Percentiles rank a stretch among this genome's conserved stretches.
Evolutionary conservation across 2,329 filamentous ascomycete genomes (phyloP).

Genomic region (Aspergillus aculeatinus): DNA sequence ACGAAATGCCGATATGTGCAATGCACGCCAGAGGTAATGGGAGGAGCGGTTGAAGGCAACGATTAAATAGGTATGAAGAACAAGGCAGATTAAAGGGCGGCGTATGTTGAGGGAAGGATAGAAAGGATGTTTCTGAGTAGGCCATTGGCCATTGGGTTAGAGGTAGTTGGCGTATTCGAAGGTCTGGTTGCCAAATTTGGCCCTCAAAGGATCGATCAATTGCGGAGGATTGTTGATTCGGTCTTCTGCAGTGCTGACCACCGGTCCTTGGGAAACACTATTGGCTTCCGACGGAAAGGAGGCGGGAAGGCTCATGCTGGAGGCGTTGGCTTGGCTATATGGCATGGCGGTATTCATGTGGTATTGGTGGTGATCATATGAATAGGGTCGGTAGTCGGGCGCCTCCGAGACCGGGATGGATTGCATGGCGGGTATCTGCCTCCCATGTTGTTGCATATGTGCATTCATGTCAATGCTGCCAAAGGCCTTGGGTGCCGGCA

Average conservation of each 20-base stretch:
- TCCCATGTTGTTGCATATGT: slow-evolving; percentile 27
- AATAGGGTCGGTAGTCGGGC: slow-evolving; percentile 35
- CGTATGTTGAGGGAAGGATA: not conserved
- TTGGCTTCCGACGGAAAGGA: slow-evolving; percentile 33
- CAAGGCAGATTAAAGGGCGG: slow-evolving; percentile 1
- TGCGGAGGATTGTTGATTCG: slow-evolving; percentile 25
- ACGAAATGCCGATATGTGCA: not conserved
- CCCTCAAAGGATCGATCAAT: slow-evolving; percentile 26
- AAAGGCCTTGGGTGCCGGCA: slow-evolving; percentile 29
- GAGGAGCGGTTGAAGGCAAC: not conserved
- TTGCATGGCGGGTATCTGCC: slow-evolving; percentile 31
- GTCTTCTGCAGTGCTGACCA: slow-evolving; percentile 22
- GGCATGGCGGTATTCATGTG: slow-evolving; percentile 30
- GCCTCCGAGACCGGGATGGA: slow-evolving; percentile 34
- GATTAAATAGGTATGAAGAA: slow-evolving; percentile 3
- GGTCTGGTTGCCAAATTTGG: slow-evolving; percentile 28
- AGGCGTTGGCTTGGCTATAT: slow-evolving; percentile 34
- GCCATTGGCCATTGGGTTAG: not conserved
- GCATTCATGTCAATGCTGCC: slow-evolving; percentile 27
- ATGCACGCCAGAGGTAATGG: not conserved
- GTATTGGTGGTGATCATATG: slow-evolving; percentile 30
- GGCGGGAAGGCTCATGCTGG: slow-evolving; percentile 37
- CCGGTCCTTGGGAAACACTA: slow-evolving; percentile 17
- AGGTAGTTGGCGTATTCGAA: slow-evolving; percentile 34
- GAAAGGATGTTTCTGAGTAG: not conserved